Base-by-base conservation (phyloP, 202 grass and related monocot species). In the Panicum hallii region DNA sequence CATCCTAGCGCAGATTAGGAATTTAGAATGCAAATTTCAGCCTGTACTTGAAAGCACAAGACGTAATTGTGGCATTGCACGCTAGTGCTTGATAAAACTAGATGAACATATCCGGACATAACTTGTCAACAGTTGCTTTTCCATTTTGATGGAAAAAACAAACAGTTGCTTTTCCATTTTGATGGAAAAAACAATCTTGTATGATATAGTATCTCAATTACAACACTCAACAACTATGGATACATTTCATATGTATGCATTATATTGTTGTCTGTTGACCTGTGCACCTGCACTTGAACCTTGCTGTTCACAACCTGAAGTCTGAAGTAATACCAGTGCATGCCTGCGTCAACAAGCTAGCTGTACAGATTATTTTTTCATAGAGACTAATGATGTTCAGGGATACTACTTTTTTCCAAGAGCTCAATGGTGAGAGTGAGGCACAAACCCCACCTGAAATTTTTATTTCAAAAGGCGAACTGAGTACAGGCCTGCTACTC, bases 21-120 rank as follows among this genome's bases (percentile, higher is more conserved):
- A 38, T 38, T 38, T 38, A 54, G 6, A 62, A 3, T 64, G 5
- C 26, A 66, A 40, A 38, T 15, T 1, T 17, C 22, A 72, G 45
- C 26, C 11, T 88, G 20, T 70, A 60, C 19, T 44, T 22, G 54
- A 68, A 82, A 19, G 44, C 1, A 41, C 45, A 30, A 9, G 15
- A 0, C 49, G 23, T 79, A 55, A 79, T 16, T 67, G 38, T 34
- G 12, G 30, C 49, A n/a, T 54, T 38, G 70, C 8, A 8, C 23
- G 46, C 60, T 86, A 58, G n/a, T 74, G 22, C 30, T 41, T 61
- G 41, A 70, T 62, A 41, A 26, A 78, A 38, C 32, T 79, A 71
- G 43, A 60, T 45, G 66, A 44, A 69, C 4, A 12, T 19, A 19
- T 22, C 40, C 3, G 41, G 22, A 22, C 67, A 46, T 46, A 45